Evolutionary conservation across 345 rosid genomes (phyloP).

Genomic region (Citropsis articulata): DNA sequence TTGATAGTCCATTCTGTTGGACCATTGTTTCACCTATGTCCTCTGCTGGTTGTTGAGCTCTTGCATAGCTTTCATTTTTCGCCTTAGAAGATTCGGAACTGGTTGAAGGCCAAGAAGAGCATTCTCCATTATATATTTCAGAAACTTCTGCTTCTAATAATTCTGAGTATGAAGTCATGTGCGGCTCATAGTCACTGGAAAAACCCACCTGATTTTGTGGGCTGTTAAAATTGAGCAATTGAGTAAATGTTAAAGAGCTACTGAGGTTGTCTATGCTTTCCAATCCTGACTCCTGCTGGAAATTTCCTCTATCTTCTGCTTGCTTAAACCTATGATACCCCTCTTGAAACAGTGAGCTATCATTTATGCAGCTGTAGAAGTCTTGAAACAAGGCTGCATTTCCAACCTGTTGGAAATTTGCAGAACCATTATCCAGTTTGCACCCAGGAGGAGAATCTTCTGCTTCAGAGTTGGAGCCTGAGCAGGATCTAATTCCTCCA

Average conservation of each 20-base stretch:
- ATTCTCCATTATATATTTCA: slow-evolving; percentile 40
- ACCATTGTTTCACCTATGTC: slow-evolving; percentile 14
- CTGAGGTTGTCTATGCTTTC: slow-evolving; percentile 26
- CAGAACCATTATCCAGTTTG: slow-evolving; percentile 33
- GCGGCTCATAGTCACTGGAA: slow-evolving; percentile 26
- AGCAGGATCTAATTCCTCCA: slow-evolving; percentile 47
- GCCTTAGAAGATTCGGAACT: slow-evolving; percentile 31
- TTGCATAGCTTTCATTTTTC: slow-evolving; percentile 25
- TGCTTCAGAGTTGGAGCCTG: slow-evolving; percentile 63
- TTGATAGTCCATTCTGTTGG: slow-evolving; percentile 23
- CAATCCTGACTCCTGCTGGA: slow-evolving; percentile 27
- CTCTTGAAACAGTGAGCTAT: slow-evolving; percentile 29
- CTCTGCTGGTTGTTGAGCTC: slow-evolving; percentile 23
- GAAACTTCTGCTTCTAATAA: slow-evolving; percentile 34
- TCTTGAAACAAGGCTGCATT: slow-evolving; percentile 42
- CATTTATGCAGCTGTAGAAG: slow-evolving; percentile 24
- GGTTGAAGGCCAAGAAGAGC: slow-evolving; percentile 44
- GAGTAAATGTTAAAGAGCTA: slow-evolving; percentile 33
- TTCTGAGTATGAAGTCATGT: slow-evolving; percentile 27
- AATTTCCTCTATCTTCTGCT: slow-evolving; percentile 26
- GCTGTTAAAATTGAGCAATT: slow-evolving; percentile 27
- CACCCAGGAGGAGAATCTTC: slow-evolving; percentile 46
- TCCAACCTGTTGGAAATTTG: slow-evolving; percentile 28
- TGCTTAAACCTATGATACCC: slow-evolving; percentile 26
- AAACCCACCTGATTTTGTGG: slow-evolving; percentile 25